These are phyloP conservation scores for Puya raimondii DNA, from an alignment of 176 grass and related monocot genomes.

Conservation along the genomic window DNA sequence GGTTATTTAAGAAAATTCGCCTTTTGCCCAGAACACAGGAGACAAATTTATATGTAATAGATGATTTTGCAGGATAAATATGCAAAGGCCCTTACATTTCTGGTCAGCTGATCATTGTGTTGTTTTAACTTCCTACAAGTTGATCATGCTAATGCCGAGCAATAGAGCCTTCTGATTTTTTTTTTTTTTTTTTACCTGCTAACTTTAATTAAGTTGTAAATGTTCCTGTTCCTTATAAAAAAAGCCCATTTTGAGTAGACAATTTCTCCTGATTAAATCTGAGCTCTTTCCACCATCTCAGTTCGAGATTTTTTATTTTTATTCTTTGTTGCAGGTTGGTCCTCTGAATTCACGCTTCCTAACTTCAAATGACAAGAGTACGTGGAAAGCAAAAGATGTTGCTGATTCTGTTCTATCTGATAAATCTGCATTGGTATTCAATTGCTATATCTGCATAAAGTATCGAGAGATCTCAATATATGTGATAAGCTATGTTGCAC, in stretches of 20 bases:
- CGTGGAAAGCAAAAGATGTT: conserved; percentile 85
- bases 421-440: conserved; percentile 66
- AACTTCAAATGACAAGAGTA: conserved; percentile 63
- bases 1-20: too few species aligned
- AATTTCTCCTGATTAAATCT: background rate
- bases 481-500: too few species aligned
- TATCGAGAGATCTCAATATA: background rate
- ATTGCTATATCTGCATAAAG: conserved; percentile 10
- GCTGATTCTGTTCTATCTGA: conserved; percentile 89
- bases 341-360: conserved; percentile 66
- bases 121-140: too few species aligned
- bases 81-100: too few species aligned
- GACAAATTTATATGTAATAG: too few species aligned
- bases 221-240: background rate
- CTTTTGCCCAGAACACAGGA: too few species aligned
- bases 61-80: too few species aligned
- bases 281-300: background rate
- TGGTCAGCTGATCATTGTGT: too few species aligned
- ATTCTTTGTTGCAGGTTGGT: conserved; percentile 54
- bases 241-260: background rate
- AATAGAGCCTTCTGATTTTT: too few species aligned
- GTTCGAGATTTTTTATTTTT: background rate
- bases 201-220: too few species aligned
- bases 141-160: too few species aligned
- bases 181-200: too few species aligned